Evolutionary conservation across 1,284 basidiomycete species (phyloP), one percentile per base, ranked within the genome.

Genomic region (Sporisorium reilianum): DNA sequence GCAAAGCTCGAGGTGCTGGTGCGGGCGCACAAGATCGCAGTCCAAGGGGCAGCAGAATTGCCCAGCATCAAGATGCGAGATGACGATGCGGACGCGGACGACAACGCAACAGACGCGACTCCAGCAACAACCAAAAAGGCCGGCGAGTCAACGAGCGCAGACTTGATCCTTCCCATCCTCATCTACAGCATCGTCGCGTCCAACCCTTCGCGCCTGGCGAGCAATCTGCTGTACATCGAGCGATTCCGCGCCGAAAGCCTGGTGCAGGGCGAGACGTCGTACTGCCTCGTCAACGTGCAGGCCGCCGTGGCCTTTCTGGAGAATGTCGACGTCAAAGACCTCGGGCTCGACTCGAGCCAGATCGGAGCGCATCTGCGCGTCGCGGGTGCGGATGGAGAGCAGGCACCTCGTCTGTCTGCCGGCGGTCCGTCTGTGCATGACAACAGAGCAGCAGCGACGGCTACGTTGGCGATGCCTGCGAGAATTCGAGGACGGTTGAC

Each of bases 251-350:
- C 87, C 8, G 90, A 91, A 55, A 87, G 89, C 5, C 87, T 92
- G 46, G 87, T 88, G n/a, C 86, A 90, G 5, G 94, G 94, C 1
- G 94, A 97, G 81, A 92, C 93, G 74, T 90, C 90, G 56, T 97
- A 95, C 83, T 97, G 94, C 72, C 88, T 96, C 30, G 92, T 97
- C 83, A 97, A 97, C 85, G 87, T 96, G 32, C 90, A 95, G 86
- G 95, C 95, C 7, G 94, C 95, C 1, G 92, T 93, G 2, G 94
- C 96, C 80, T 97, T 97, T 84, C 86, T 97, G 42, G 93, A 95
- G 86, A 93, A 94, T 79, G 93, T 97, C 25, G 93, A 95, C 84
- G 87, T 95, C 55, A 90, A 88, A 9, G 91, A 90, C 6, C 87
- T 97, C 12, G 94, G 94, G 0, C 86, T 97, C 10, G 89, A 89